Evolutionary conservation across 2,329 filamentous ascomycete species (phyloP), one percentile per base, ranked within the genome.

Genomic region (Ceratocystis harringtonii): DNA sequence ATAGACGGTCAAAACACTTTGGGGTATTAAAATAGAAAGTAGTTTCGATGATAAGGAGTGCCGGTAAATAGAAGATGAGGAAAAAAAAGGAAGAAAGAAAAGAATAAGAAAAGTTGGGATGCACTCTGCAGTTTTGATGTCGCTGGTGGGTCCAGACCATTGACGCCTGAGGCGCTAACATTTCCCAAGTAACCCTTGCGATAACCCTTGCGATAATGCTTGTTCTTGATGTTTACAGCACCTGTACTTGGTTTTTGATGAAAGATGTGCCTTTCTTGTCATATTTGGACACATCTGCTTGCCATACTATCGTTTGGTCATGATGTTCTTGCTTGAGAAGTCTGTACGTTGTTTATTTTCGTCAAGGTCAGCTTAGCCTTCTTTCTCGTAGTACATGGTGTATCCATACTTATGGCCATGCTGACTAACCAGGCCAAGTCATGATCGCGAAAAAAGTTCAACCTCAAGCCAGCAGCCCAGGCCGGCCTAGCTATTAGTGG

Each of bases 1-100:
- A 77, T 84, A 77, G 94, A 96, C 96, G 92, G 85, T 92, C 90
- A 90, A 83, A 83, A 87, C 85, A 82, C 85, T 83, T 81, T 88
- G 82, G 84, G 77, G 76, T 77, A 74, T 78, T 19, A 80, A 76
- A 77, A 63, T 62, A 50, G 43, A 50, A 58, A 80, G 80, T 80
- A 82, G 80, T 86, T 83, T 85, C 91, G 90, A 92, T 84, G 92
- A 96, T 96, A 96, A 96, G 92, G 90, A 87, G 85, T 84, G 82
- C 78, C 84, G 88, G 89, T 87, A 87, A 80, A 81, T 78, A 75
- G 70, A 69, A 76, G 74, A 75, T 71, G 73, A 72, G 72, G 68
- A 69, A 71, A 71, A 69, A 70, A 69, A 72, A 76, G 72, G 70
- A 74, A 70, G 61, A 70, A 68, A 68, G 65, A 65, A 32, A 63